Evolutionary conservation across 1,284 basidiomycete genomes (phyloP), one percentile per base, ranked within the genome.

Genomic region (Tausonia pullulans): DNA sequence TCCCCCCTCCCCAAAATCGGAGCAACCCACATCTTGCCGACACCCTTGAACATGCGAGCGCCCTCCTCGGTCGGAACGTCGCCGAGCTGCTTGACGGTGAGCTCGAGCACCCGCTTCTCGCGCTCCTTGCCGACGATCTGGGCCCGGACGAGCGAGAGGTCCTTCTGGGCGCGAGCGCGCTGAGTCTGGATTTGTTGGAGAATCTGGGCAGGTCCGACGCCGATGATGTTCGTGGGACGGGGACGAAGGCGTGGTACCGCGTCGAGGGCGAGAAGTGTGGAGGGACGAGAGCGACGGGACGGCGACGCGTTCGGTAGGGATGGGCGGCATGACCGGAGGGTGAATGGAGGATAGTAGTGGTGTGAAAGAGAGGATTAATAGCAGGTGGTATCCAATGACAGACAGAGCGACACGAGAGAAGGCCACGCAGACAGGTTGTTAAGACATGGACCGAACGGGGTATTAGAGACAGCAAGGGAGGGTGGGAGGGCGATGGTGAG

Each of bases 151-250:
- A 88, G 67, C 68, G 82, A 83, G 57, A 90, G 81, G 44, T 87
- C 82, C 64, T 87, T 82, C 72, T 91, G 88, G 3, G 89, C 88
- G 70, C 87, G 82, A 40, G 91, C 78, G 10, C 74, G 72, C 65
- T 75, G 88, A 85, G 77, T 86, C 84, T 95, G 90, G 66, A 94
- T 92, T 78, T 94, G 91, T 60, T 87, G 77, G 62, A 95, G 78
- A 74, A 95, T 93, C 91, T 94, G 76, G 54, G 64, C 40, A 71
- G 44, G 63, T 16, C 40, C 13, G 40, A 39, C 13, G 40, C 14
- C 3, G 40, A 14, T 39, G 27, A 27, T 27, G 27, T 27, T 27
- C 27, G 27, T 27, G 27, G 27, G 27, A 27, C 27, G 27, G 27
- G 27, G 27, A 27, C 4, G 40, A 13, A 13, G 52, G 63, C 57